Conservation (phyloP, 306 rosid species). For the Ceratonia siliqua region DNA sequence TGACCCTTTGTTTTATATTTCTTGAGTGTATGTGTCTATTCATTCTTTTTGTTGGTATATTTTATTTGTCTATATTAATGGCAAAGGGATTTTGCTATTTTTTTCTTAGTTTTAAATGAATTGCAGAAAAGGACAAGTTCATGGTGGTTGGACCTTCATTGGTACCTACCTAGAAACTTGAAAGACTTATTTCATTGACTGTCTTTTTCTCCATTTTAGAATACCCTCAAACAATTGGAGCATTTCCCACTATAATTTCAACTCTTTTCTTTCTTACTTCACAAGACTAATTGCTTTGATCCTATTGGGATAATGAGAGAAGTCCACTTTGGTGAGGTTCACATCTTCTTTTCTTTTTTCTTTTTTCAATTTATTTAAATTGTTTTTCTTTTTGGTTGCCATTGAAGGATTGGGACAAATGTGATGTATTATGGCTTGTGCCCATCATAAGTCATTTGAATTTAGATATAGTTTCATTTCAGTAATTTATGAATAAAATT, state of each 20-base stretch:
- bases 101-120: background rate
- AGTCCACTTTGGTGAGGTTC: slow-evolving; percentile 13
- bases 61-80: background rate
- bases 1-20: too few relatives aligned
- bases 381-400: background rate
- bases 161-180: background rate
- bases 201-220: background rate
- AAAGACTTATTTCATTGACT: background rate
- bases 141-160: background rate
- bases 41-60: too few relatives aligned
- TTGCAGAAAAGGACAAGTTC: background rate
- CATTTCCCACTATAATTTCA: slow-evolving; percentile 1
- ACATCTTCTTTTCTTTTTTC: slow-evolving; percentile 1
- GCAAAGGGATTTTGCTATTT: background rate
- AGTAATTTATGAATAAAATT: too few relatives aligned
- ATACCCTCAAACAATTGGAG: background rate
- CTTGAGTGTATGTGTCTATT: too few relatives aligned
- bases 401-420: slow-evolving; percentile 30
- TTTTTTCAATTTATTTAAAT: background rate
- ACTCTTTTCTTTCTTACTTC: background rate
- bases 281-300: background rate
- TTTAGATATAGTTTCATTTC: too few relatives aligned
- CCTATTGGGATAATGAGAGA: background rate
- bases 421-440: too few relatives aligned
- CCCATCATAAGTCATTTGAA: too few relatives aligned